Base-by-base conservation (phyloP, 1,284 basidiomycete species). In the Ceratobasidium sp. region DNA sequence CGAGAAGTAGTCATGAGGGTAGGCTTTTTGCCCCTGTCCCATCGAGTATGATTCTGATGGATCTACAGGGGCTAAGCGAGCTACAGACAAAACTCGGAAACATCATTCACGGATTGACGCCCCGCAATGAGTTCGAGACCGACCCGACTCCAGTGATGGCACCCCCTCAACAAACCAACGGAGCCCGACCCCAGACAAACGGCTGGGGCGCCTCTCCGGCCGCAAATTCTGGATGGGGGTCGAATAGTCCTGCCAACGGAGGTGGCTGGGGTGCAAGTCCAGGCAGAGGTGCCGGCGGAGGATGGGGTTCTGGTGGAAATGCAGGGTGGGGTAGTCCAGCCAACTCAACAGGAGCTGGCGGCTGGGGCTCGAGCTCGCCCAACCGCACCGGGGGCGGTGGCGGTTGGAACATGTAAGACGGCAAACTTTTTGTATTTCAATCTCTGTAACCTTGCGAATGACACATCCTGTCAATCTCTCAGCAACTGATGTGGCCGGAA, bases 1-100 rank as follows among this genome's bases (percentile, higher is more conserved):
- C 89, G 94, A 77, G 93, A 95, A 77, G 93, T 96, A 3, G 88
- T 97, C 3, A 88, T 92, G 83, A 92, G 88, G 84, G 92, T 91
- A 70, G 83, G 77, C 11, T 25, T 33, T n/a, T 23, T 18, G 38
- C 14, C 21, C 30, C 1, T 36, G 48, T 6, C 6, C 30, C 30
- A 72, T 21, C 44, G 30, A 18, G 12, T 40, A 40, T 48, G 30
- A 36, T 51, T 40, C 61, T 54, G 42, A 16, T 36, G 28, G 12
- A n/a, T 30, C 75, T 42, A 62, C 79, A 95, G 88, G 93, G 92
- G 40, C 84, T 95, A 28, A 85, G 88, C 60, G 90, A 94, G 79
- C 84, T 96, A 14, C 89, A 92, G 78, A 88, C 87, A 61, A 94
- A 94, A 79, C 84, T 96, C 44, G 93, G 90, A 4, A 90, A 89